A percentile compares a stretch with the other conserved stretches of the same genome.
These are phyloP conservation scores for Aaosphaeria arxii DNA, from an alignment of 2,329 filamentous ascomycete species.

Conservation along the genomic window DNA sequence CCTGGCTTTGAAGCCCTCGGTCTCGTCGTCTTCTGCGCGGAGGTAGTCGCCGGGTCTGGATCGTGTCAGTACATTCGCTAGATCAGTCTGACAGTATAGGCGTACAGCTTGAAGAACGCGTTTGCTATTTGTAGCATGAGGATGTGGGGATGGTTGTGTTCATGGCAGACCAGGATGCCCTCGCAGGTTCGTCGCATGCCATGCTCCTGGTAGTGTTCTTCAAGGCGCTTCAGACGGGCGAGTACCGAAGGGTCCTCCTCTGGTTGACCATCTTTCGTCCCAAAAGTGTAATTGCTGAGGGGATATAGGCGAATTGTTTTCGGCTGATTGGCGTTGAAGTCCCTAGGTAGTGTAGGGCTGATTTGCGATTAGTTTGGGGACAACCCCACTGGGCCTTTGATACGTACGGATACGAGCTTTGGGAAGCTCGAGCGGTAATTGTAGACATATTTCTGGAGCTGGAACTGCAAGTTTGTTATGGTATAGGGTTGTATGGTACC, in stretches of 20 bases:
- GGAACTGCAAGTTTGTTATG: no score
- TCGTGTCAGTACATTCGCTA: not conserved
- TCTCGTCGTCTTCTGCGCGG: slow-evolving; percentile 81
- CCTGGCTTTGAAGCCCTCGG: slow-evolving; percentile 89
- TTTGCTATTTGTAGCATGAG: slow-evolving; percentile 99
- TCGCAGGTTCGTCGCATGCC: slow-evolving; percentile 98
- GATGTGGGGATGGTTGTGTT: slow-evolving; percentile 98
- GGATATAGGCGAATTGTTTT: slow-evolving; percentile 88
- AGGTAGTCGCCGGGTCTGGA: slow-evolving; percentile 85
- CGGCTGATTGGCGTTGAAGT: slow-evolving; percentile 88
- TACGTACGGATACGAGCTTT: slow-evolving; percentile 68
- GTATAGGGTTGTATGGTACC: no score
- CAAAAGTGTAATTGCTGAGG: slow-evolving; percentile 97
- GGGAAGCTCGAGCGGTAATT: slow-evolving; percentile 70
- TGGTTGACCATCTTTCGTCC: slow-evolving; percentile 95
- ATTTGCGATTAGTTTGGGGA: slow-evolving; percentile 3
- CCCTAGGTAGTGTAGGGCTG: slow-evolving; percentile 71
- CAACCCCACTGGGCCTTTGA: not conserved
- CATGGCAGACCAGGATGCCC: slow-evolving; percentile 94
- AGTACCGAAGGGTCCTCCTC: slow-evolving; percentile 97
- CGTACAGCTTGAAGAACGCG: slow-evolving; percentile 92
- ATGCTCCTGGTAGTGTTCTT: slow-evolving; percentile 87
- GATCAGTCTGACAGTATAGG: not conserved
- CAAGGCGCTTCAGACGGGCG: slow-evolving; percentile 86
- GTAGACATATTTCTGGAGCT: slow-evolving; percentile 66